Conservation (phyloP, 106 monocot species). For the Phalaenopsis aphrodite region DNA sequence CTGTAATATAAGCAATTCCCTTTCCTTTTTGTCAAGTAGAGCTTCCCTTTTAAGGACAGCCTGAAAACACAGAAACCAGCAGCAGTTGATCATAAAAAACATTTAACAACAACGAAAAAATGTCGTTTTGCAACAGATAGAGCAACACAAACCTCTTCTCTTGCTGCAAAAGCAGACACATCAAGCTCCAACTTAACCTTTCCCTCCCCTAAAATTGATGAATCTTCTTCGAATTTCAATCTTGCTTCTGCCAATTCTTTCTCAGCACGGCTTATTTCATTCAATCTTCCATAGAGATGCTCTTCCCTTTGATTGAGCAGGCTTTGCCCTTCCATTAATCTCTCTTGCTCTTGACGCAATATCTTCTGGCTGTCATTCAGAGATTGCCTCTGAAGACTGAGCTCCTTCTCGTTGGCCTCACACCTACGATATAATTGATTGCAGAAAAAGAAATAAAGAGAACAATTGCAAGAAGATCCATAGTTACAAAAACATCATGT, state of each 20-base stretch:
- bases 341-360: conserved; percentile 68
- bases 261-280: conserved; percentile 37
- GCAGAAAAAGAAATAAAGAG: neutral
- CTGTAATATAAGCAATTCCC: conserved; percentile 65
- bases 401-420: conserved; percentile 66
- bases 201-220: conserved; percentile 26
- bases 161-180: conserved; percentile 33
- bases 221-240: conserved; percentile 41
- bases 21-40: conserved; percentile 54
- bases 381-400: conserved; percentile 50
- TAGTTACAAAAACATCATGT: neutral
- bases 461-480: neutral
- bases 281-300: conserved; percentile 33
- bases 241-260: conserved; percentile 49
- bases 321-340: conserved; percentile 40
- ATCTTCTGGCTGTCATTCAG: conserved; percentile 63
- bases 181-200: conserved; percentile 48
- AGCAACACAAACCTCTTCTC: conserved; percentile 55
- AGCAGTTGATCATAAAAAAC: neutral
- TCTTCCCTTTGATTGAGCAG: conserved; percentile 72
- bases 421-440: conserved; percentile 32
- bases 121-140: neutral
- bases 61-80: conserved; percentile 28
- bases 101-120: neutral
- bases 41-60: conserved; percentile 54